Base-by-base conservation (phyloP, 2,329 filamentous ascomycete genomes). In the Scedosporium aurantiacum region DNA sequence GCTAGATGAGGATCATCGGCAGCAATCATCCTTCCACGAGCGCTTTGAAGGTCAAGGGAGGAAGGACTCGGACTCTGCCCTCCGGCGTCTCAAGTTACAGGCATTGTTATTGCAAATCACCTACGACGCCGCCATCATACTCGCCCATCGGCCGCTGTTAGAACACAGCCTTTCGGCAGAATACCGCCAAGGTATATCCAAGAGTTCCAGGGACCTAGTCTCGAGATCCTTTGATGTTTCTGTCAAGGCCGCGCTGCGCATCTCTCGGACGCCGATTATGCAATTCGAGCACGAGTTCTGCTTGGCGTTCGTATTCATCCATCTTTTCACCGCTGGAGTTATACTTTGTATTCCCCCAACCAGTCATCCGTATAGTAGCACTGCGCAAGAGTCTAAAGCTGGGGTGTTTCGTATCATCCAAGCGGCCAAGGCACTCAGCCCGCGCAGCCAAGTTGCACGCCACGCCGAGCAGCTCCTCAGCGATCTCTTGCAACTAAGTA, bases 271-370 rank as follows among this genome's bases (percentile, higher is more conserved):
- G 4, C 68, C 68, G 0, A 66, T 70, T 10, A 63, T 63, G 55
- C 62, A 65, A 25, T 69, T 71, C 58, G 64, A 68, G 56, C 62
- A 66, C 21, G 66, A 71, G 32, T 67, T 64, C 25, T 61, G 62
- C 57, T 56, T 66, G 55, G 62, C 64, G 12, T 65, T 65, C 54
- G 54, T 64, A 8, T 61, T 66, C 41, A 62, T 65, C 32, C 63
- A 66, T 43, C 63, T 65, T 55, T 65, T 66, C 64, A 63, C 64
- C 10, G 65, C 64, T n/a, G 64, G 65, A 23, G 65, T 66, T 32
- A 66, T 71, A 28, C 65, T 71, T 6, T 71, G 69, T 63, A 68
- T 71, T 41, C 62, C 67, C 14, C 69, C 70, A 14, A 69, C 67
- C 2, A 68, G 63, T 21, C 66, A 67, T 25, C 69, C 70, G 7